phyloP scores from a whole-genome alignment of 371 early-diverging fungal genomes.

The Parasitella parasitica region DNA sequence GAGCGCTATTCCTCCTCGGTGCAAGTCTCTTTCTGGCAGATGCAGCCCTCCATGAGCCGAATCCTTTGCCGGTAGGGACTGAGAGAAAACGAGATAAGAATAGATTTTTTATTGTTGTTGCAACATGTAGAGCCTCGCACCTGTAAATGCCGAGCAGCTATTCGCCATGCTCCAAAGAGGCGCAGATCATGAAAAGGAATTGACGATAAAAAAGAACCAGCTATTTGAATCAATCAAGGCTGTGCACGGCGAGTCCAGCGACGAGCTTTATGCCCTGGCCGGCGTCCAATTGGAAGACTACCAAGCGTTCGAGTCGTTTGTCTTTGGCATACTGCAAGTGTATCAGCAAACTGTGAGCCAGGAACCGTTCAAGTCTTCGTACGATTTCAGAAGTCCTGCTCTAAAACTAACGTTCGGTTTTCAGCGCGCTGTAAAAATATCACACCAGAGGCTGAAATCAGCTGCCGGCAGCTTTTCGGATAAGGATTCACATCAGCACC shows the following conservation, averaged over 20 bases:
- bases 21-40: conserved; percentile 6
- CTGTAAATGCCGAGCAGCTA: conserved; percentile 21
- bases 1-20: conserved; percentile 6
- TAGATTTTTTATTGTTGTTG: neutral
- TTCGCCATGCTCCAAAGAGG: conserved; percentile 32
- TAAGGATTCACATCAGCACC: neutral
- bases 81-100: neutral
- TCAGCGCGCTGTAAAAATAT: conserved; percentile 43
- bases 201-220: conserved; percentile 23
- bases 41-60: conserved; percentile 1
- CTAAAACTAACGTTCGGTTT: conserved; percentile 46
- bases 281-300: conserved; percentile 41
- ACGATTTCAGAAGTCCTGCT: conserved; percentile 46
- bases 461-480: conserved; percentile 12
- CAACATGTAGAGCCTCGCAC: conserved; percentile 10
- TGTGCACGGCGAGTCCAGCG: conserved; percentile 22
- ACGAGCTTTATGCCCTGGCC: conserved; percentile 31
- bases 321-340: conserved; percentile 44
- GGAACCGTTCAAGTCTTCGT: conserved; percentile 6
- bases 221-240: conserved; percentile 29
- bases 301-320: conserved; percentile 42
- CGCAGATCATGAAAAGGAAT: conserved; percentile 21
- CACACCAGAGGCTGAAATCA: conserved; percentile 33
- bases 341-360: conserved; percentile 37
- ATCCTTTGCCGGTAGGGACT: conserved; percentile 11